These are phyloP conservation scores for Neurospora tetraspora DNA, from an alignment of 495 filamentous ascomycete genomes.

Conservation along the genomic window DNA sequence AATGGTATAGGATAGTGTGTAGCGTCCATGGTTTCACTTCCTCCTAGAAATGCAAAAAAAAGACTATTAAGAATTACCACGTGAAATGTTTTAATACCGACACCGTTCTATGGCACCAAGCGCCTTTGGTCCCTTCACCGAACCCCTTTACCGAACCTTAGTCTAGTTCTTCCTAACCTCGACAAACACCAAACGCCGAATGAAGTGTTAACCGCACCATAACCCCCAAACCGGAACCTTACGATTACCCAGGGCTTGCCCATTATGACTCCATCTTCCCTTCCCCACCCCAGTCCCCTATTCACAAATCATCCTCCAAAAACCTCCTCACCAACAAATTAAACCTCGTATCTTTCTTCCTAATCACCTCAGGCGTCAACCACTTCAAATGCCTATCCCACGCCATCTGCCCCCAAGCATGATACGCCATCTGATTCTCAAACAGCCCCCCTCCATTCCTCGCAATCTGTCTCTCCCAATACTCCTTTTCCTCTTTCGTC, in stretches of 20 bases:
- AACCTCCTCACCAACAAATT: slow-evolving; percentile 37
- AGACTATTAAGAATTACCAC: too few species aligned
- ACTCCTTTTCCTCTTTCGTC: slow-evolving; percentile 16
- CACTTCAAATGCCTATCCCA: slow-evolving; percentile 31
- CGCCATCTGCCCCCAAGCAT: slow-evolving; percentile 39
- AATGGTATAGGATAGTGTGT: background rate
- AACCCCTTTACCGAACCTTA: background rate
- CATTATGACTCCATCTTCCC: background rate
- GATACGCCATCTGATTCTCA: slow-evolving; percentile 35
- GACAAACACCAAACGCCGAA: background rate
- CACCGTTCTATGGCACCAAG: background rate
- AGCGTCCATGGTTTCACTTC: background rate
- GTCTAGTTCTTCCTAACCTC: background rate
- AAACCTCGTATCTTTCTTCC: slow-evolving; percentile 31
- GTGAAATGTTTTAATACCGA: background rate
- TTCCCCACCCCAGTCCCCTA: background rate
- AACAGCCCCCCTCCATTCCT: slow-evolving; percentile 31
- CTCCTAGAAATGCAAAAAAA: background rate
- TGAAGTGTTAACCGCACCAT: background rate
- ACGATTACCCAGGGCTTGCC: background rate
- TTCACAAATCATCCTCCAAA: slow-evolving; percentile 28
- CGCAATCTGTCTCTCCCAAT: slow-evolving; percentile 25
- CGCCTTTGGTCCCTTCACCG: background rate
- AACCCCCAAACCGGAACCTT: background rate
- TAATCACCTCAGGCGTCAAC: slow-evolving; percentile 28